phyloP scores from a whole-genome alignment of 192 early-diverging fungal species.

The Coemansia interrupta region DNA sequence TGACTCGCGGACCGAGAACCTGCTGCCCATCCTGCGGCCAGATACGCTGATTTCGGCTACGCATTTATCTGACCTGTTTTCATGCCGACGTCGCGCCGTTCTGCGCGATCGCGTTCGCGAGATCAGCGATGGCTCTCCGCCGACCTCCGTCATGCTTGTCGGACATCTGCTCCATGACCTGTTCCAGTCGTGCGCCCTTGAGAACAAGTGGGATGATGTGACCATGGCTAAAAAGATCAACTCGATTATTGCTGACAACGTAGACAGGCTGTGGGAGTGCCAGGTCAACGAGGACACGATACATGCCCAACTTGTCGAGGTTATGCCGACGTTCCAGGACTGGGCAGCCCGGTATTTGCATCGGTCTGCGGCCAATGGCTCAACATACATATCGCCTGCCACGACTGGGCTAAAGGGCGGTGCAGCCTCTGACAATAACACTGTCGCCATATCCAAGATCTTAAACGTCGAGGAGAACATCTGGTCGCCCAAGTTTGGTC shows the following conservation, averaged over 20 bases:
- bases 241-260: constrained; percentile 51
- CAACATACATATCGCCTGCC: constrained; percentile 18
- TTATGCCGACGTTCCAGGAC: constrained; percentile 53
- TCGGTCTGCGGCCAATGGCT: constrained; percentile 9
- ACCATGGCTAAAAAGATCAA: constrained; percentile 52
- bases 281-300: constrained; percentile 60
- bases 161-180: constrained; percentile 83
- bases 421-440: neutral
- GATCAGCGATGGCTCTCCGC: constrained; percentile 43
- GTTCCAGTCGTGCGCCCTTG: constrained; percentile 64
- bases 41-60: constrained; percentile 79
- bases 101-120: constrained; percentile 64
- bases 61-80: constrained; percentile 66
- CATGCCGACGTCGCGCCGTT: constrained; percentile 74
- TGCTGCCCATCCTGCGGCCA: constrained; percentile 72
- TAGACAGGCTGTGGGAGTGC: constrained; percentile 72
- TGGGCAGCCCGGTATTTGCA: constrained; percentile 56
- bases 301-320: constrained; percentile 48
- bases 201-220: constrained; percentile 58
- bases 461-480: constrained; percentile 88
- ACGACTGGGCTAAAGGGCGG: neutral
- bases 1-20: constrained; percentile 50
- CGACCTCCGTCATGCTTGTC: constrained; percentile 60
- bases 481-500: constrained; percentile 87
- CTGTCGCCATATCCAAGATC: constrained; percentile 61